These are phyloP conservation scores for Mrakia blollopis DNA, from an alignment of 768 basidiomycete species.

Conservation along the genomic window DNA sequence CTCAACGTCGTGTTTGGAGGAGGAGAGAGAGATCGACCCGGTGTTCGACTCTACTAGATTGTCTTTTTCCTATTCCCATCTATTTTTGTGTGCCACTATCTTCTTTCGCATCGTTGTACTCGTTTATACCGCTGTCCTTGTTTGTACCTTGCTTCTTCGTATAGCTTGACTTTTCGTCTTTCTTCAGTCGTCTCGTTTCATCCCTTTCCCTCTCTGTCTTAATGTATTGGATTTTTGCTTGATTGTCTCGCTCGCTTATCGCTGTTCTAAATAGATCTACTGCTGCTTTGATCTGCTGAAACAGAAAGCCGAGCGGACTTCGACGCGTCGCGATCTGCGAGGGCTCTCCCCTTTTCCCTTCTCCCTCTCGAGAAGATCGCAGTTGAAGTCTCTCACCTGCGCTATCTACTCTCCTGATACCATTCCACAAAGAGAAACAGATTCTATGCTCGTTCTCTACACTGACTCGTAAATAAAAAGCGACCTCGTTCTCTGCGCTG, in stretches of 20 bases:
- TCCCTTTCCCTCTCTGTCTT: background rate
- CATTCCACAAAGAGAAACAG: no score
- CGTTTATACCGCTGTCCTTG: background rate
- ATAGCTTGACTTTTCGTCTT: background rate
- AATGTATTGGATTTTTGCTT: background rate
- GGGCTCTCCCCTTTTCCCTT: background rate
- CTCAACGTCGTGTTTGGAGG: background rate
- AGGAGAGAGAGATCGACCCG: background rate
- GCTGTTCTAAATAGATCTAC: background rate
- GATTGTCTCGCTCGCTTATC: background rate
- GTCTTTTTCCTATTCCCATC: no score
- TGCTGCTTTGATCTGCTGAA: no score
- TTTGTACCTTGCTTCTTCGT: background rate
- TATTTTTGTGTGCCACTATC: background rate
- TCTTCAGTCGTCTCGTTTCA: background rate
- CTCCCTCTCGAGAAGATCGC: no score
- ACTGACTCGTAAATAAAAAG: background rate
- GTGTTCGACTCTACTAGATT: conserved; percentile 10
- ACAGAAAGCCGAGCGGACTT: no score
- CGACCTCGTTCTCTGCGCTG: no score
- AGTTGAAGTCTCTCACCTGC: no score
- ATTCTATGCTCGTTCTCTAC: background rate
- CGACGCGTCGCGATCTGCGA: no score
- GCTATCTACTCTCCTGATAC: background rate
- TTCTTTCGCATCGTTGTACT: background rate